Evolutionary conservation across 176 grass and related monocot genomes (phyloP).

Genomic region (Cenchrus fungigraminus): DNA sequence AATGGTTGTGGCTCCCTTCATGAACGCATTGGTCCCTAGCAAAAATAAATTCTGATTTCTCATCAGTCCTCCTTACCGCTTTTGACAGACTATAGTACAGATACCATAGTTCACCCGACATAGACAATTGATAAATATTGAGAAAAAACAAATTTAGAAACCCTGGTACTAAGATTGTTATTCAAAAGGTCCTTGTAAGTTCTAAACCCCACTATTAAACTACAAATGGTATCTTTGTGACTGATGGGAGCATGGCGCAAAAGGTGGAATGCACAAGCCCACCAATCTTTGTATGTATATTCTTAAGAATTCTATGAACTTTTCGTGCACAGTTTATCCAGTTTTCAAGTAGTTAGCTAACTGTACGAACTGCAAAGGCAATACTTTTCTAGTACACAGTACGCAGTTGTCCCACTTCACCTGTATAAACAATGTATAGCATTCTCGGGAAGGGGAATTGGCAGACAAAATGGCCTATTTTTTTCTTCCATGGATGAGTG

Average conservation of each 20-base stretch:
- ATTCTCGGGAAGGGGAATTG: slow-evolving; percentile 27
- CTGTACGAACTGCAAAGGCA: slow-evolving; percentile 35
- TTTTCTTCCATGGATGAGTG: slow-evolving; percentile 29
- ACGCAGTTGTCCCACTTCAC: not conserved
- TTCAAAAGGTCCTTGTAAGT: not conserved
- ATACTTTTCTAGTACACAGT: slow-evolving; percentile 25
- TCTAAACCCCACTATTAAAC: not conserved
- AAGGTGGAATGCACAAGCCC: slow-evolving; percentile 11
- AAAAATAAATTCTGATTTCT: slow-evolving; percentile 46
- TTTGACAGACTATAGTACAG: slow-evolving; percentile 47
- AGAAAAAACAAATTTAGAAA: slow-evolving; percentile 17
- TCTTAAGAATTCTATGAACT: slow-evolving; percentile 26
- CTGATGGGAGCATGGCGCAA: not conserved
- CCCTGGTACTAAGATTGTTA: not conserved
- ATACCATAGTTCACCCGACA: slow-evolving; percentile 4
- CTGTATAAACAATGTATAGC: slow-evolving; percentile 35
- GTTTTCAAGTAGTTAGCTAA: slow-evolving; percentile 43
- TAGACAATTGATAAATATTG: not conserved
- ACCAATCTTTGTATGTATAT: not conserved
- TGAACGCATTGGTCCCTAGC: slow-evolving; percentile 55
- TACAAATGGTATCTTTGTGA: slow-evolving; percentile 17
- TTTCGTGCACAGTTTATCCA: slow-evolving; percentile 22
- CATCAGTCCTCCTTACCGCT: slow-evolving; percentile 10
- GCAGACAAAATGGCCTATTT: slow-evolving; percentile 21
- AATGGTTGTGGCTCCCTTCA: slow-evolving; percentile 47